Evolutionary conservation across 306 rosid genomes (phyloP).

Genomic region (Prunus persica): Prunus_persica_NCBIv2 NC_034009.1:24951501-24952000

Average conservation of each 20-base stretch:
- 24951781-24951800: conserved; percentile 12
- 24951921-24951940: conserved; percentile 19
- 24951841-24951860: conserved; percentile 27
- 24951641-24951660: conserved; percentile 13
- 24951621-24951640: conserved; percentile 18
- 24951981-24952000: conserved; percentile 20
- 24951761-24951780: conserved; percentile 10
- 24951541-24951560: conserved; percentile 30
- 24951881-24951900: conserved; percentile 24
- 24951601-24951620: conserved; percentile 20
- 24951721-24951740: conserved; percentile 22
- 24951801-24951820: conserved; percentile 17
- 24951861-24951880: conserved; percentile 23
- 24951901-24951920: conserved; percentile 15
- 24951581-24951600: conserved; percentile 18
- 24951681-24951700: conserved; percentile 21
- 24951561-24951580: conserved; percentile 22
- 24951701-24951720: conserved; percentile 26
- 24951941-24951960: not conserved
- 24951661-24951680: conserved; percentile 23
- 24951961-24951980: not conserved
- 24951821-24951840: conserved; percentile 23
- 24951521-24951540: conserved; percentile 19
- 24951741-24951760: conserved; percentile 25
- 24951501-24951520: conserved; percentile 35